Evolutionary conservation across 2,329 filamentous ascomycete genomes (phyloP).

Genomic region (Aspergillus unguis): DNA sequence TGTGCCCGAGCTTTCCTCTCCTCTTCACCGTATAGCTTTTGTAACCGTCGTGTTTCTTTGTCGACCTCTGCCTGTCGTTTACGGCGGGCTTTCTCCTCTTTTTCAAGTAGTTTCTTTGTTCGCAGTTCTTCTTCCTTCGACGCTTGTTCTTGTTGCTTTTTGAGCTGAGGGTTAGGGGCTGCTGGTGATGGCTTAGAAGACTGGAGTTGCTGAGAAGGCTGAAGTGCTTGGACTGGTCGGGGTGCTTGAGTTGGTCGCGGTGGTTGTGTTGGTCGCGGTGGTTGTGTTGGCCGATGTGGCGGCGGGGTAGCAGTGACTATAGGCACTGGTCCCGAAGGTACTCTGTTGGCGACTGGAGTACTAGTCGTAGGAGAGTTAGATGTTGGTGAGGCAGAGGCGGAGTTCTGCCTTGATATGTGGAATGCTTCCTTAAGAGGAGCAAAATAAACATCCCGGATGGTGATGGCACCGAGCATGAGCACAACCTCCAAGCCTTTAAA

Average conservation of each 20-base stretch:
- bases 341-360: conserved; percentile 22
- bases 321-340: conserved; percentile 7
- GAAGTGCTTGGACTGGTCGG: background rate
- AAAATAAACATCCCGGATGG: conserved; percentile 62
- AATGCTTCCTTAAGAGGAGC: conserved; percentile 69
- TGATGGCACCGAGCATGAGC: conserved; percentile 59
- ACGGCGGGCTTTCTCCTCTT: conserved; percentile 52
- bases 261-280: too few relatives aligned
- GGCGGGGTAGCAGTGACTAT: conserved; percentile 7
- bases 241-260: too few relatives aligned
- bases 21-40: conserved; percentile 53
- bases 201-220: too few relatives aligned
- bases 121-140: conserved; percentile 52
- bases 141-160: conserved; percentile 36
- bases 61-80: conserved; percentile 57
- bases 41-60: conserved; percentile 72
- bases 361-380: conserved; percentile 6
- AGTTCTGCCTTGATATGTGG: conserved; percentile 54
- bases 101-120: conserved; percentile 51
- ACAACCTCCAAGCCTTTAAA: conserved; percentile 88
- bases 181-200: background rate
- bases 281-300: background rate
- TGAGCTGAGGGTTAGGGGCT: conserved; percentile 15
- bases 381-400: conserved; percentile 4
- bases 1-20: conserved; percentile 33